A percentile compares a stretch with the other conserved stretches of the same genome.
phyloP scores from a whole-genome alignment of 2,329 filamentous ascomycete genomes.

The Neopestalotiopsis sp. region DNA sequence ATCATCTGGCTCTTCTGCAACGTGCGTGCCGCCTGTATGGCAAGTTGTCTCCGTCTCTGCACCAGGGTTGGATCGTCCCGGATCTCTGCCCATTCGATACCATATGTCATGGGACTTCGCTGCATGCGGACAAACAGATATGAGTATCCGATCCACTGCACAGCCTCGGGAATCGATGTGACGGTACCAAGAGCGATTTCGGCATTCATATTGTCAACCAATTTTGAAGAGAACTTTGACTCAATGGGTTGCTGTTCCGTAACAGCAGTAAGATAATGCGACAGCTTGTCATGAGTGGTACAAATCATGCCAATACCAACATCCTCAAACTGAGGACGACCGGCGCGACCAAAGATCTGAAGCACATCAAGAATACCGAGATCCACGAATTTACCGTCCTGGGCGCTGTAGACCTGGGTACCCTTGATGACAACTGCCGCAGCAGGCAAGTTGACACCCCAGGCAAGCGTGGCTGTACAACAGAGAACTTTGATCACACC shows the following conservation, averaged over 20 bases:
- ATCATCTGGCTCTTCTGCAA: slow-evolving; percentile 98
- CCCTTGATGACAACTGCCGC: slow-evolving; percentile 98
- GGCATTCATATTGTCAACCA: slow-evolving; percentile 96
- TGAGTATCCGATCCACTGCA: slow-evolving; percentile 97
- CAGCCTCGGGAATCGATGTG: slow-evolving; percentile 89
- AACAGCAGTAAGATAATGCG: slow-evolving; percentile 89
- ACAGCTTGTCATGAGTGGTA: slow-evolving; percentile 90
- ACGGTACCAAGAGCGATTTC: slow-evolving; percentile 94
- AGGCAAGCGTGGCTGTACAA: slow-evolving; percentile 96
- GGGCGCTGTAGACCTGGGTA: slow-evolving; percentile 94
- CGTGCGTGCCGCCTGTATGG: slow-evolving; percentile 85
- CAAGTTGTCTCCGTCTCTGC: slow-evolving; percentile 80
- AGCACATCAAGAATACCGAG: slow-evolving; percentile 95
- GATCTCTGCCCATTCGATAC: slow-evolving; percentile 93
- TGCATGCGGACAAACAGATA: slow-evolving; percentile 98
- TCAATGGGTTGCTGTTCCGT: slow-evolving; percentile 97
- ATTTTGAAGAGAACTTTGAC: slow-evolving; percentile 89
- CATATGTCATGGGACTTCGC: slow-evolving; percentile 87
- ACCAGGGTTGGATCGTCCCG: slow-evolving; percentile 87
- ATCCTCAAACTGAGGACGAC: slow-evolving; percentile 96
- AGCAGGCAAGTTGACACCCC: slow-evolving; percentile 98
- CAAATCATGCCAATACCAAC: slow-evolving; percentile 98
- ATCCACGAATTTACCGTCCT: slow-evolving; percentile 96
- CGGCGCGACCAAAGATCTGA: slow-evolving; percentile 97
- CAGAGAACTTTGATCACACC: slow-evolving; percentile 97